phyloP scores from a whole-genome alignment of 371 early-diverging fungal genomes.

The Phascolomyces articulosus region DNA sequence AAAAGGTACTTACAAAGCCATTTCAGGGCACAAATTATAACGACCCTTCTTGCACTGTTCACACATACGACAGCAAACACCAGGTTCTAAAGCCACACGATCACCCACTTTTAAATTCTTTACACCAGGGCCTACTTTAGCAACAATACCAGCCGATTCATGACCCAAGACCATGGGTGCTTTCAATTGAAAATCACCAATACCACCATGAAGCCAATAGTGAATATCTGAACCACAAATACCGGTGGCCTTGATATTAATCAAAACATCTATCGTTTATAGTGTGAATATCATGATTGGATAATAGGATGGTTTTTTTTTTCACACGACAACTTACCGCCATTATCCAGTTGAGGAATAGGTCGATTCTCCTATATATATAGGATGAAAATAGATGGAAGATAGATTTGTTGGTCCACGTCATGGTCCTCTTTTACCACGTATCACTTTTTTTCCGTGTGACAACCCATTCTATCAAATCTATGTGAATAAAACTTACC shows the following conservation, averaged over 20 bases:
- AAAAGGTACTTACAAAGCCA: conserved; percentile 35
- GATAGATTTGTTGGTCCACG: too few species aligned
- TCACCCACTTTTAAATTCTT: conserved; percentile 69
- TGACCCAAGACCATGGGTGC: conserved; percentile 78
- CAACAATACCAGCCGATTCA: conserved; percentile 73
- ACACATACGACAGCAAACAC: conserved; percentile 70
- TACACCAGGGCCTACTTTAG: conserved; percentile 58
- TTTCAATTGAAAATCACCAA: conserved; percentile 45
- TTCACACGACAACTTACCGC: conserved; percentile 18
- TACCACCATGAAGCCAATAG: conserved; percentile 53
- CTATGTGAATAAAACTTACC: too few species aligned
- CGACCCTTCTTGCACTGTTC: conserved; percentile 52
- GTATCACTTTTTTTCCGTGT: neutral
- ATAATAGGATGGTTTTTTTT: neutral
- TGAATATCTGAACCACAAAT: conserved; percentile 58
- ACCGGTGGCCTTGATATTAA: conserved; percentile 53
- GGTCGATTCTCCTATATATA: conserved; percentile 32
- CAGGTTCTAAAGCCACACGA: conserved; percentile 65
- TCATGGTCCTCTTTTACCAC: neutral
- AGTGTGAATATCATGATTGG: too few species aligned
- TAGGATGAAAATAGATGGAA: neutral
- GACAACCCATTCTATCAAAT: too few species aligned
- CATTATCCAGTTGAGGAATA: conserved; percentile 25
- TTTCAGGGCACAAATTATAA: conserved; percentile 56
- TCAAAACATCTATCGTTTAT: conserved; percentile 32